A percentile compares a stretch with the other conserved stretches of the same genome.
These are phyloP conservation scores for Arabidopsis arenosa DNA, from an alignment of 345 rosid species.

Conservation along the genomic window DNA sequence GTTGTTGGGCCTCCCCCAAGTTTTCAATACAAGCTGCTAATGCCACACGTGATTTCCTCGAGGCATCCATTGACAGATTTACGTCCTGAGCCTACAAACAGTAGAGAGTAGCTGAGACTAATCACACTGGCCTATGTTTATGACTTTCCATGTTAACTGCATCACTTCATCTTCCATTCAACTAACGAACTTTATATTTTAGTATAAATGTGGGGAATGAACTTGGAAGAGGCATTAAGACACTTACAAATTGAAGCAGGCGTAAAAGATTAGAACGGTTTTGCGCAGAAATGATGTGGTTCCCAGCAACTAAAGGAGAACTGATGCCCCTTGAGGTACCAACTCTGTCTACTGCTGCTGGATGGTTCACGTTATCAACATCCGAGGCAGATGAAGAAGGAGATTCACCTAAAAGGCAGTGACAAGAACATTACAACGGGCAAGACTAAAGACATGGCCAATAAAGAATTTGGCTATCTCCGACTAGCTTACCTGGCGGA, in stretches of 20 bases:
- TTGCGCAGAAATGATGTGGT: slow-evolving; percentile 65
- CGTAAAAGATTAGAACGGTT: slow-evolving; percentile 65
- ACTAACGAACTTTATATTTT: slow-evolving; percentile 20
- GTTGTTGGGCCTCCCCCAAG: slow-evolving; percentile 55
- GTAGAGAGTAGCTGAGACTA: slow-evolving; percentile 32
- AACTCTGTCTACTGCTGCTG: slow-evolving; percentile 67
- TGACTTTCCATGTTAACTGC: slow-evolving; percentile 8
- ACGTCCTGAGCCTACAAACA: slow-evolving; percentile 78
- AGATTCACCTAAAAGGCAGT: slow-evolving; percentile 72
- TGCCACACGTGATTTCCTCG: slow-evolving; percentile 80
- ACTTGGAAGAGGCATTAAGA: slow-evolving; percentile 31
- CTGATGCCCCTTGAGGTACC: slow-evolving; percentile 64
- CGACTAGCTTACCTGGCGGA: slow-evolving; percentile 76
- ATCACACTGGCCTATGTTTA: slow-evolving; percentile 20
- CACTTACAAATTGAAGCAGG: slow-evolving; percentile 83
- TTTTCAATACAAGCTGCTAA: slow-evolving; percentile 62
- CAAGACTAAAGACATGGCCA: not conserved
- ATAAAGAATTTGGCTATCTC: slow-evolving; percentile 17
- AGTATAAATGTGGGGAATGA: slow-evolving; percentile 22
- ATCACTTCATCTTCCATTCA: slow-evolving; percentile 16
- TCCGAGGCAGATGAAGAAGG: slow-evolving; percentile 99
- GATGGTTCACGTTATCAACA: slow-evolving; percentile 86
- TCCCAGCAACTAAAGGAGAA: slow-evolving; percentile 83
- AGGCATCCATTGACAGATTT: slow-evolving; percentile 90
- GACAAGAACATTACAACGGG: slow-evolving; percentile 33